Percentiles rank a stretch among this genome's conserved stretches.
Evolutionary conservation across 345 rosid species (phyloP).

Genomic region (Garcia nutans): DNA sequence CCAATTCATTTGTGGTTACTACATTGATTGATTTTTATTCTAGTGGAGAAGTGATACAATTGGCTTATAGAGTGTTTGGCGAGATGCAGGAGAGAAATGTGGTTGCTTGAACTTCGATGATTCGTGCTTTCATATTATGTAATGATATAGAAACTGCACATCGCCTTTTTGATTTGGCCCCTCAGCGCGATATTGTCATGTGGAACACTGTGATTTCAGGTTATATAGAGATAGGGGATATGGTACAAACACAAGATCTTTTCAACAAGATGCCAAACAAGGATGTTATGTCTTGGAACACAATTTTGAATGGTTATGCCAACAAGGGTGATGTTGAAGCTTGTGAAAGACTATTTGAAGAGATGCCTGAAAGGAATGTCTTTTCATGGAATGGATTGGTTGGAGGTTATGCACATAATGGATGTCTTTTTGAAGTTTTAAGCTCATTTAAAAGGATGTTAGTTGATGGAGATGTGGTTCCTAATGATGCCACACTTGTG

Average conservation of each 20-base stretch:
- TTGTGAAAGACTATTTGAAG: constrained; percentile 55
- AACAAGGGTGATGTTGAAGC: constrained; percentile 48
- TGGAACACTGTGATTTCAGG: constrained; percentile 81
- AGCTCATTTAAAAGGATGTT: constrained; percentile 60
- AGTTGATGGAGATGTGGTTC: constrained; percentile 42
- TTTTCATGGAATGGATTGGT: constrained; percentile 84
- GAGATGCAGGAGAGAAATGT: constrained; percentile 73
- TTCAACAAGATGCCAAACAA: constrained; percentile 61
- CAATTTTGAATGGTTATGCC: constrained; percentile 64
- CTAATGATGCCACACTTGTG: constrained; percentile 76
- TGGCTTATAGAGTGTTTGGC: constrained; percentile 58
- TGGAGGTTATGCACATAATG: constrained; percentile 55
- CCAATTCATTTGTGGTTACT: constrained; percentile 52
- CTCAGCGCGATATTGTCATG: constrained; percentile 66
- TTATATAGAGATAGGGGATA: constrained; percentile 56
- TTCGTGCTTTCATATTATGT: constrained; percentile 53
- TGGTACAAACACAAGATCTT: constrained; percentile 57
- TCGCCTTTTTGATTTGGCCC: constrained; percentile 62
- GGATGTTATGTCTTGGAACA: constrained; percentile 90
- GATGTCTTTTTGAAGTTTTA: constrained; percentile 46
- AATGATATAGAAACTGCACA: constrained; percentile 55
- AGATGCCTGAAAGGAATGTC: constrained; percentile 64
- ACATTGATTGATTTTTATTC: constrained; percentile 75
- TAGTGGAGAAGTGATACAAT: constrained; percentile 32
- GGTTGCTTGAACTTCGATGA: constrained; percentile 71